Percentiles rank a stretch among this genome's conserved stretches.
phyloP scores from a whole-genome alignment of 768 basidiomycete genomes.

The Boletus vinaceobasis region DNA sequence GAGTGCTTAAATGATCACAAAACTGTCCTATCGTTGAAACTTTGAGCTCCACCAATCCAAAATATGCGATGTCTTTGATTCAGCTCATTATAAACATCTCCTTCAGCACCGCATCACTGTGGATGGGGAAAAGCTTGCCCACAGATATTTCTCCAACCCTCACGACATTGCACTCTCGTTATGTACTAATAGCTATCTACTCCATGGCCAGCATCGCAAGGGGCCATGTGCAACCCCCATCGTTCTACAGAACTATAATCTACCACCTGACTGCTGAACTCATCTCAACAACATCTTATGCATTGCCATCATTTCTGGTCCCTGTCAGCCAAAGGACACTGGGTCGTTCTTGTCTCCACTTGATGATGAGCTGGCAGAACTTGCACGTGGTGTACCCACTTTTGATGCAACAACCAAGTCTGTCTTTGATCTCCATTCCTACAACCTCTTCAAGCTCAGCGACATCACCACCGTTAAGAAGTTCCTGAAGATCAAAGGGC shows the following conservation, averaged over 20 bases:
- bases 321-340: background rate
- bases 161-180: too few relatives aligned
- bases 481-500: background rate
- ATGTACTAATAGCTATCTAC: background rate
- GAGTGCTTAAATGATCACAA: too few relatives aligned
- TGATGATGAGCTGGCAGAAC: background rate
- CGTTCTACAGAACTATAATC: background rate
- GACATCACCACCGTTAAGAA: background rate
- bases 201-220: background rate
- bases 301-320: background rate
- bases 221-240: background rate
- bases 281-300: background rate
- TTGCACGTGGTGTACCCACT: background rate
- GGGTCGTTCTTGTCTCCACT: background rate
- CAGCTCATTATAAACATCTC: too few relatives aligned
- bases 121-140: too few relatives aligned
- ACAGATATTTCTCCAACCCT: too few relatives aligned
- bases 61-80: too few relatives aligned
- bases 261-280: background rate
- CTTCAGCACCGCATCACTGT: too few relatives aligned
- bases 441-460: background rate
- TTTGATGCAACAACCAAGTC: too few relatives aligned
- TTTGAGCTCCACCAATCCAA: too few relatives aligned
- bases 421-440: background rate
- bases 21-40: too few relatives aligned